phyloP scores from a whole-genome alignment of 2,329 filamentous ascomycete genomes.

The Aspergillus tanneri region DNA sequence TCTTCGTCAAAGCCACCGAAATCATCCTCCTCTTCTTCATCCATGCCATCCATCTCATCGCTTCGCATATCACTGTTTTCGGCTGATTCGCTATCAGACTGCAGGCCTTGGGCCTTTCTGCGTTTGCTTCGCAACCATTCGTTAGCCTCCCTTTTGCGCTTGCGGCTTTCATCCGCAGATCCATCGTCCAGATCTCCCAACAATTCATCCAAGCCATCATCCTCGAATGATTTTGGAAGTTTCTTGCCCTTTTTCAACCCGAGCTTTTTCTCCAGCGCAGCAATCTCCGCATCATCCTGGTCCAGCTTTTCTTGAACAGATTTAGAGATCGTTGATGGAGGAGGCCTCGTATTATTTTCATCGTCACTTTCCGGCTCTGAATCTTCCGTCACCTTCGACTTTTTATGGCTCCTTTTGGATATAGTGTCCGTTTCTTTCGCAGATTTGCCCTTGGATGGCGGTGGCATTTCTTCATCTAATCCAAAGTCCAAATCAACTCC shows the following conservation, averaged over 20 bases:
- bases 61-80: background rate
- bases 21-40: constrained; percentile 29
- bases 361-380: constrained; percentile 30
- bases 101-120: constrained; percentile 48
- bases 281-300: constrained; percentile 85
- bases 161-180: constrained; percentile 50
- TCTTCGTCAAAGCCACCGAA: constrained; percentile 28
- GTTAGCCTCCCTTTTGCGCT: constrained; percentile 63
- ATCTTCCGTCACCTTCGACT: constrained; percentile 27
- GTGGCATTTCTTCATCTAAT: constrained; percentile 21
- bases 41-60: constrained; percentile 14
- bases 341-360: constrained; percentile 24
- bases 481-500: constrained; percentile 18
- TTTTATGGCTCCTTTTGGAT: constrained; percentile 41
- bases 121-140: constrained; percentile 61
- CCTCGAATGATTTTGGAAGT: constrained; percentile 68
- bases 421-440: constrained; percentile 23
- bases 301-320: constrained; percentile 64
- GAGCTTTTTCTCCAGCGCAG: constrained; percentile 79
- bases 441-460: constrained; percentile 25
- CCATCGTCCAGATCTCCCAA: constrained; percentile 65
- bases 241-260: constrained; percentile 77
- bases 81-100: constrained; percentile 20
- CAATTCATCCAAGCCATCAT: constrained; percentile 80
- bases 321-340: constrained; percentile 30